These are phyloP conservation scores for Dissophora globulifera DNA, from an alignment of 192 early-diverging fungal genomes.

Conservation along the genomic window DNA sequence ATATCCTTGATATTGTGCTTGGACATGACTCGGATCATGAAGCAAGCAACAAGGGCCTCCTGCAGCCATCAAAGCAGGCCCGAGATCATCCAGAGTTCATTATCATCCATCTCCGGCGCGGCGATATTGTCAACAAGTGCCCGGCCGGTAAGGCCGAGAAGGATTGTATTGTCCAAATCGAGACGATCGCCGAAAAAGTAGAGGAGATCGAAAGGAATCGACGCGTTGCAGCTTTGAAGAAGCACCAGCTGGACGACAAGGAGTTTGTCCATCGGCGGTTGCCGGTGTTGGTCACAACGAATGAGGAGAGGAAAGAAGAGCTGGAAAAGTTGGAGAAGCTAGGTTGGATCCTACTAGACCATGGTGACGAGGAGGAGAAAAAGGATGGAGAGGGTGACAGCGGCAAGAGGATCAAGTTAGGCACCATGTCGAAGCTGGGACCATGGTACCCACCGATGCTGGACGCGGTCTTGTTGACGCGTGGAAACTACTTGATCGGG, in stretches of 20 bases:
- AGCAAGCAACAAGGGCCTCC: no score
- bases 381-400: constrained; percentile 3
- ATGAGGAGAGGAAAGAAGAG: constrained; percentile 22
- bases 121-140: constrained; percentile 41
- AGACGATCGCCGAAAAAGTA: constrained; percentile 36
- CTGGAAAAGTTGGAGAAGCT: constrained; percentile 28
- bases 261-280: constrained; percentile 11
- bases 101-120: constrained; percentile 37
- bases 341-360: constrained; percentile 45
- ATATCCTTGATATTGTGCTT: no score
- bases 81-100: constrained; percentile 49
- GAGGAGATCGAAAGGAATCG: constrained; percentile 37
- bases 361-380: constrained; percentile 32
- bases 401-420: constrained; percentile 28
- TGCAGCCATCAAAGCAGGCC: no score
- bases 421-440: constrained; percentile 13
- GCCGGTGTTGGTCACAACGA: constrained; percentile 38
- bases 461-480: constrained; percentile 42
- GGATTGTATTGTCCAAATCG: constrained; percentile 49
- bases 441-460: constrained; percentile 44
- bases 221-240: background rate
- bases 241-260: background rate
- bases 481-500: constrained; percentile 41
- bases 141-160: constrained; percentile 14
- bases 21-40: no score